These are phyloP conservation scores for Cladosporium sp. DNA, from an alignment of 2,329 filamentous ascomycete species.

Conservation along the genomic window DNA sequence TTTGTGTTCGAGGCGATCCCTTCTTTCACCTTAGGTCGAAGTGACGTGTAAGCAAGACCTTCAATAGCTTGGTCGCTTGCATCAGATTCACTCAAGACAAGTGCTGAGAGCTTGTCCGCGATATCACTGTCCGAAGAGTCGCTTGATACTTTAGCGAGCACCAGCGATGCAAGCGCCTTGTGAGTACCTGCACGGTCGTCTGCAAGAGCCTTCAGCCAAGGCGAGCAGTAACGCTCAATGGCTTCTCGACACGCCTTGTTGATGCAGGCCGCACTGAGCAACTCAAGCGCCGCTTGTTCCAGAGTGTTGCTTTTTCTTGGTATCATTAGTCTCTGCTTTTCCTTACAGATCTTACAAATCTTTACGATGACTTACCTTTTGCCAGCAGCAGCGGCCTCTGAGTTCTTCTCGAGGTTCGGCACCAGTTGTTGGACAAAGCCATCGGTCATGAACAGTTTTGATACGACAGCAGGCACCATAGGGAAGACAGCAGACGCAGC, in stretches of 20 bases:
- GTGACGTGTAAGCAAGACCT: conserved; percentile 86
- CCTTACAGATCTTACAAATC: neutral
- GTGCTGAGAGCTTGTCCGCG: conserved; percentile 31
- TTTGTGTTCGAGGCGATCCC: conserved; percentile 66
- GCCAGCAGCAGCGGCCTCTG: conserved; percentile 33
- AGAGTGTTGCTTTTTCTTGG: conserved; percentile 73
- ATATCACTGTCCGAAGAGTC: conserved; percentile 30
- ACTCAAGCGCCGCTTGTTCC: conserved; percentile 80
- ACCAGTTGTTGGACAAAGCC: conserved; percentile 79
- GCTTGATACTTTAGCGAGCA: conserved; percentile 55
- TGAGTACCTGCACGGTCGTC: conserved; percentile 39
- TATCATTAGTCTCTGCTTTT: conserved; percentile 44
- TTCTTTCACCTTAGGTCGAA: conserved; percentile 84
- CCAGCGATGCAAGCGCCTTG: conserved; percentile 47
- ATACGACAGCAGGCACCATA: conserved; percentile 72
- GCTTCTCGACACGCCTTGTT: conserved; percentile 78
- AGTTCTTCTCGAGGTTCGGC: conserved; percentile 69
- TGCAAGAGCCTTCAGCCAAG: conserved; percentile 84
- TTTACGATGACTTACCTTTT: conserved; percentile 24
- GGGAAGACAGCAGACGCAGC: conserved; percentile 89
- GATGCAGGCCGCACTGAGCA: conserved; percentile 90
- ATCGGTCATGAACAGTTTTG: conserved; percentile 81
- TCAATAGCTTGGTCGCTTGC: conserved; percentile 70
- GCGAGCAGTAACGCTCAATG: conserved; percentile 78
- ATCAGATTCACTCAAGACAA: conserved; percentile 37